Evolutionary conservation across 345 rosid genomes (phyloP).

Genomic region (Populus simonii): DNA sequence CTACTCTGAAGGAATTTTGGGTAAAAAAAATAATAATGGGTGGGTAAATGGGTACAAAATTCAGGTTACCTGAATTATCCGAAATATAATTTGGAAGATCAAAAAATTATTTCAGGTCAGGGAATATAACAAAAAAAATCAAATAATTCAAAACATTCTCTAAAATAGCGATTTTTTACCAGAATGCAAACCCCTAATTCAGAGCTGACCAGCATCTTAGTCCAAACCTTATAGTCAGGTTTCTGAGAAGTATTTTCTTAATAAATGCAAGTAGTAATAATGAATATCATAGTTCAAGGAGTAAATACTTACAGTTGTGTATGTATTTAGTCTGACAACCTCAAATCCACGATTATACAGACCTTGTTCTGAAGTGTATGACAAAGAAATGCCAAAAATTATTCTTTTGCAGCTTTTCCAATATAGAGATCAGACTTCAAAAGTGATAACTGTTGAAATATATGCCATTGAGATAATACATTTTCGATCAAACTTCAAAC

Average conservation of each 20-base stretch:
- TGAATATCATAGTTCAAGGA: background rate
- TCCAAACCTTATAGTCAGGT: background rate
- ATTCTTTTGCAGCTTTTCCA: background rate
- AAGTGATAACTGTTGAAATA: background rate
- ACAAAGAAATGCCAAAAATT: conserved; percentile 6
- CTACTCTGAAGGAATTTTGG: too few species aligned
- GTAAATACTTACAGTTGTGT: conserved; percentile 71
- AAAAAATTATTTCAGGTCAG: too few species aligned
- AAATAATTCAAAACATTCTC: too few species aligned
- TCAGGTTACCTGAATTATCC: too few species aligned
- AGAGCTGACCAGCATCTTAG: background rate
- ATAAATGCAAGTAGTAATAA: background rate
- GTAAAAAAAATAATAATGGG: too few species aligned
- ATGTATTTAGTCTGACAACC: conserved; percentile 84
- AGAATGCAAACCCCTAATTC: background rate
- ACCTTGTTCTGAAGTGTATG: conserved; percentile 68
- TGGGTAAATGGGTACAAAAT: too few species aligned
- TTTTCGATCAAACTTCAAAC: background rate
- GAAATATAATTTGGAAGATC: too few species aligned
- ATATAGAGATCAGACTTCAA: conserved; percentile 13
- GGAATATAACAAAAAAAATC: too few species aligned
- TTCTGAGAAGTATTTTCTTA: background rate
- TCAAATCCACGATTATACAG: conserved; percentile 83
- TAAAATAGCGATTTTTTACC: too few species aligned
- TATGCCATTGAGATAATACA: background rate